A percentile compares a stretch with the other conserved stretches of the same genome.
Conservation (phyloP, 1,284 basidiomycete species). For the Cerrena zonata region DNA sequence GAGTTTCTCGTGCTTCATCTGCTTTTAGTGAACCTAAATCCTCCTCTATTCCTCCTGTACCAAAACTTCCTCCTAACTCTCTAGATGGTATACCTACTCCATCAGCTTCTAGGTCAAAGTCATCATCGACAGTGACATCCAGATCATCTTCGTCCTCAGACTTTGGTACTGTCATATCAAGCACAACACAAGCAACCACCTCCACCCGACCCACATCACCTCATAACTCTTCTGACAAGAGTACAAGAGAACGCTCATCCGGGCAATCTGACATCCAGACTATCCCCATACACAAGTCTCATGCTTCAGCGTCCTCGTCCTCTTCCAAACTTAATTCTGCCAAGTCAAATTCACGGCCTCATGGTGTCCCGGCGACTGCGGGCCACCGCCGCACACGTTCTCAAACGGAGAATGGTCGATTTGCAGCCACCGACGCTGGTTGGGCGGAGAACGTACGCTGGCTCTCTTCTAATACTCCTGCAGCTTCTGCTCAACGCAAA, state of each 20-base stretch:
- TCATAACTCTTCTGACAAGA: slow-evolving; percentile 19
- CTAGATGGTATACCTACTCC: slow-evolving; percentile 6
- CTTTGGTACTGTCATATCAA: slow-evolving; percentile 23
- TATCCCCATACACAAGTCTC: slow-evolving; percentile 17
- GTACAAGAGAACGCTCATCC: not conserved
- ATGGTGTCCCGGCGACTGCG: not conserved
- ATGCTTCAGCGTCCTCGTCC: slow-evolving; percentile 7
- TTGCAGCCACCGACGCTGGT: slow-evolving; percentile 44
- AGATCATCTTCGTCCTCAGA: slow-evolving; percentile 35
- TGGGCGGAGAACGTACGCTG: slow-evolving; percentile 63
- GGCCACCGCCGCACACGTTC: slow-evolving; percentile 23
- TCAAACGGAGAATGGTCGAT: slow-evolving; percentile 21
- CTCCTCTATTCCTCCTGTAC: slow-evolving; percentile 21
- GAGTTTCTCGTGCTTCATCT: slow-evolving; percentile 28
- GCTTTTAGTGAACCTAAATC: slow-evolving; percentile 32
- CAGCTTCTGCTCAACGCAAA: slow-evolving; percentile 8
- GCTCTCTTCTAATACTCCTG: slow-evolving; percentile 38
- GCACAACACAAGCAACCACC: slow-evolving; percentile 23
- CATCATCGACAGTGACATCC: slow-evolving; percentile 24
- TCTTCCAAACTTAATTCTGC: slow-evolving; percentile 12
- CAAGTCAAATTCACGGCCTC: slow-evolving; percentile 5
- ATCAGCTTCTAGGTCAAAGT: slow-evolving; percentile 7
- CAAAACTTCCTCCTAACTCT: slow-evolving; percentile 3
- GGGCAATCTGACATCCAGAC: slow-evolving; percentile 12
- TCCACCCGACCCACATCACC: slow-evolving; percentile 26